Conservation (phyloP, 805 yeast species). For the Kockiozyma suomiensis region DNA sequence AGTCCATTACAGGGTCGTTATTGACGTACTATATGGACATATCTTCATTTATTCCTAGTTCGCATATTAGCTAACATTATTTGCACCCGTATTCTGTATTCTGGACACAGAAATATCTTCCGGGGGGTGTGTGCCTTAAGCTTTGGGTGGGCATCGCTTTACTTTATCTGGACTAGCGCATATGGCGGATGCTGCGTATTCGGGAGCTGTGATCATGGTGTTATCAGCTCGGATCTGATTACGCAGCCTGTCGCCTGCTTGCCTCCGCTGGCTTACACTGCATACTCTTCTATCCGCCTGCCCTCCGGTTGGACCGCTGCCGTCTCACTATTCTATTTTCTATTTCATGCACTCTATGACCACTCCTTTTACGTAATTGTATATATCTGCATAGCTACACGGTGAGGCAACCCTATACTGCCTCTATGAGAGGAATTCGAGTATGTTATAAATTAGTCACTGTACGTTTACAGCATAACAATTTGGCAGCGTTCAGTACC, state of each 20-base stretch:
- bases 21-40: no score
- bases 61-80: neutral
- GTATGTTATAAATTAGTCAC: no score
- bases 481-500: no score
- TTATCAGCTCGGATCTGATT: conserved; percentile 17
- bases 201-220: neutral
- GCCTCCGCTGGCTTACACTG: neutral
- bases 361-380: neutral
- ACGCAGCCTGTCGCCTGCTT: neutral
- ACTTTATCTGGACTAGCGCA: conserved; percentile 1
- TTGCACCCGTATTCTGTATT: no score
- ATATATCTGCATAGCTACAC: no score
- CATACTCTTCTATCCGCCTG: neutral
- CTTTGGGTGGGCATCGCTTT: neutral
- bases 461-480: no score
- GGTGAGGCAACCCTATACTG: no score
- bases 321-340: neutral
- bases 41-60: neutral
- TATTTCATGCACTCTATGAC: neutral
- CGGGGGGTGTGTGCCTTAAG: neutral
- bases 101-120: conserved; percentile 1
- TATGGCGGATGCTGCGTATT: neutral
- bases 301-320: neutral
- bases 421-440: no score
- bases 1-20: no score